Base-by-base conservation (phyloP, 2,329 filamentous ascomycete genomes). In the Colletotrichum sp. region DNA sequence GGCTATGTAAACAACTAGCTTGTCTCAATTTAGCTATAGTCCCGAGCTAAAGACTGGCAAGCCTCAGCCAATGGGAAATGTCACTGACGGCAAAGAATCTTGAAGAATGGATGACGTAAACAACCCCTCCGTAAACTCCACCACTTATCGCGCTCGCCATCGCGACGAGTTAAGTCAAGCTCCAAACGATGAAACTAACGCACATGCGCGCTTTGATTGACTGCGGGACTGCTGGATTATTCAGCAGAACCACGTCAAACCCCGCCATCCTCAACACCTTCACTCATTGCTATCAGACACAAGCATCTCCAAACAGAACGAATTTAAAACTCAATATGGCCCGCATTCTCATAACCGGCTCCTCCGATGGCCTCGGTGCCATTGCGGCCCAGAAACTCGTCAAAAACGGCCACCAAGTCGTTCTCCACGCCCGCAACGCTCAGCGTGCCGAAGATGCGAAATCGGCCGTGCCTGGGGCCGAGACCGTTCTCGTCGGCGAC, bases 391-490 rank as follows among this genome's bases (percentile, higher is more conserved):
- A 86, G 72, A 82, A 83, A 8, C 86, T 91, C 33, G 77, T 86
- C 62, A 81, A 85, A 6, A 84, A 85, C 67, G 89, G 90, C 58
- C 89, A 92, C 79, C 82, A 85, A 6, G 89, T 92, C 21, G 84
- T 87, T 57, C 83, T 91, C 0, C 90, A 92, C 78, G 90, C 88
- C 3, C 87, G 90, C 73, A 91, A 87, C 78, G 79, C 83, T n/a
- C 82, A 87, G 69, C 87, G 90, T 51, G 89, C 89, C 12, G 78
- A 82, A 29, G 86, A 90, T 69, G 87, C 89, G 1, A 80, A 81
- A 24, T 72, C 80, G 12, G 85, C 86, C 13, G 87, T 87, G 27
- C 89, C 90, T 0, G 84, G 83, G 3, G 88, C 89, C 31, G 84
- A 87, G 75, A 83, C 82, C 3, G 86, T 90, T 3, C 82, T 91